Conservation (phyloP, 2,329 filamentous ascomycete genomes). For the Ustilaginoidea virens region DNA sequence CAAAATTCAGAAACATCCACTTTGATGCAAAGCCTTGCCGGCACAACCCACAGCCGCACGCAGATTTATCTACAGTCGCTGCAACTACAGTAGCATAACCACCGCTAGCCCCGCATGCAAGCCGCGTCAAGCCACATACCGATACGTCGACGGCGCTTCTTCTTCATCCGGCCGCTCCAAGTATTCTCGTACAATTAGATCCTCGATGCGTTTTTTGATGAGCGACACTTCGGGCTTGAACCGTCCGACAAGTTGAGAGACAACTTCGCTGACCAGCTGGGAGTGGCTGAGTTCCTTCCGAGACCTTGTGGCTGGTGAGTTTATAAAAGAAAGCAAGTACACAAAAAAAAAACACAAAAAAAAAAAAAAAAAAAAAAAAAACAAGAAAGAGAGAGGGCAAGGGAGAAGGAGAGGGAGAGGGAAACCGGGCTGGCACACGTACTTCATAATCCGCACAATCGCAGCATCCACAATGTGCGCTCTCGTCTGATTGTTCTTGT, state of each 20-base stretch:
- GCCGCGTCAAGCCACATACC: slow-evolving; percentile 50
- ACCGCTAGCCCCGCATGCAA: no score
- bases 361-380: background rate
- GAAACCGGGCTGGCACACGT: slow-evolving; percentile 20
- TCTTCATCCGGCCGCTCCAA: slow-evolving; percentile 56
- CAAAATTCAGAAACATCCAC: no score
- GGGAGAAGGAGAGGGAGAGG: background rate
- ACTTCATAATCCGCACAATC: slow-evolving; percentile 78
- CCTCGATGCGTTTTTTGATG: slow-evolving; percentile 71
- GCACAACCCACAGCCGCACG: no score
- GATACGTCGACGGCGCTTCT: slow-evolving; percentile 47
- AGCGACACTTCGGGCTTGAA: slow-evolving; percentile 65
- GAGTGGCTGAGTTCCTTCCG: slow-evolving; percentile 57
- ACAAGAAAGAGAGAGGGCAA: background rate
- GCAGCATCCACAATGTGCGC: slow-evolving; percentile 61
- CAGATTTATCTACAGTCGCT: no score
- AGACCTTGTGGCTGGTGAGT: slow-evolving; percentile 32
- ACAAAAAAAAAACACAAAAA: background rate
- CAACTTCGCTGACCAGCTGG: slow-evolving; percentile 55
- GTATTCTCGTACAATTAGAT: slow-evolving; percentile 62
- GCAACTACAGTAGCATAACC: no score
- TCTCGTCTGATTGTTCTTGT: slow-evolving; percentile 59
- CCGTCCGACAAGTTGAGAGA: slow-evolving; percentile 49
- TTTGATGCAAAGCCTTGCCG: no score
- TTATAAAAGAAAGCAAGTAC: background rate